Base-by-base conservation (phyloP, 768 basidiomycete genomes). In the Boletus rex-veris region DNA sequence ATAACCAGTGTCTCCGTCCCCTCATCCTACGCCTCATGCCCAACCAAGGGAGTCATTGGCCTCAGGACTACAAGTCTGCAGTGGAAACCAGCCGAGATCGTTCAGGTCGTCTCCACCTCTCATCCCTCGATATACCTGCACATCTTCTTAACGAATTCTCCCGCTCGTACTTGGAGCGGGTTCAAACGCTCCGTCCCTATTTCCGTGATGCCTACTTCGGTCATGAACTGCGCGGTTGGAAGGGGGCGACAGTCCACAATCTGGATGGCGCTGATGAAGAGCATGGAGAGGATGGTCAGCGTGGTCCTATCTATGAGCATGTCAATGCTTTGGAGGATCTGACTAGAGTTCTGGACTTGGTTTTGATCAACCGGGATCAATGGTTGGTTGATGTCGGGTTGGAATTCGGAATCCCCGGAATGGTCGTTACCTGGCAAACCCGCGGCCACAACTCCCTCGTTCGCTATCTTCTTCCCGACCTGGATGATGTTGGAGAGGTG, bases 211-310 rank as follows among this genome's bases (percentile, higher is more conserved):
- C 52, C 0, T 61, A 61, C 7, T 61, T 59, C 14, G 49, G 15
- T 0, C 58, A 61, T 26, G 58, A 61, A 18, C 24, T 61, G 0
- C 19, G 36, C 0, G 54, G 58, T 3, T 61, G 58, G 54, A 61
- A 61, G 6, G 58, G 15, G 0, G 53, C 38, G 0, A 60, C 48
- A 0, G 44, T 52, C 1, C 57, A 58, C n/a, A 24, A 58, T 16
- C 1, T 21, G 11, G 11, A 11, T 5, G 3, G 21, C 8, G 30
- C 4, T 11, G 11, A 10, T 28, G 16, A 16, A 11, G 35, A 46
- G 21, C 21, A 21, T 3, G 45, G 14, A 5, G 12, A 19, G 9
- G 11, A 33, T 19, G 21, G 21, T 3, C 21, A 21, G 21, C 21
- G 3, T 21, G 21, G 21, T 21, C 21, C 21, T 21, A 21, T 21